A percentile compares a stretch with the other conserved stretches of the same genome.
These are phyloP conservation scores for Leccinum pellstonianum DNA, from an alignment of 768 basidiomycete species.

Conservation along the genomic window DNA sequence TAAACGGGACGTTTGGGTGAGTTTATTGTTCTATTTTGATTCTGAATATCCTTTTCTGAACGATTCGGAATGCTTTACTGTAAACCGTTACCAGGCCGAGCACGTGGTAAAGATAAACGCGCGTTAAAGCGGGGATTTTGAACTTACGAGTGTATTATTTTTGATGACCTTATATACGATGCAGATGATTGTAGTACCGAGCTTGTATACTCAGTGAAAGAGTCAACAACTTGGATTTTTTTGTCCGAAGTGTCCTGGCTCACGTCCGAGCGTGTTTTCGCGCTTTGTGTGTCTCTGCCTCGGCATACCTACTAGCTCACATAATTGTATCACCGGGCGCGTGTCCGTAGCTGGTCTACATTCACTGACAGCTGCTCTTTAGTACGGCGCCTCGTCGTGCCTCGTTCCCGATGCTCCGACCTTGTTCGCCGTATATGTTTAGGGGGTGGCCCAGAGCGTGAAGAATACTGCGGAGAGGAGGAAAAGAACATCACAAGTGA, in stretches of 20 bases:
- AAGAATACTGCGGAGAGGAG: too few relatives aligned
- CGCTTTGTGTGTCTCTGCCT: constrained; percentile 39
- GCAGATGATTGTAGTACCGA: neutral
- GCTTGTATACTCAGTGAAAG: neutral
- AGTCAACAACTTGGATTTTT: neutral
- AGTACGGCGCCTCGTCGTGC: too few relatives aligned
- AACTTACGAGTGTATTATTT: neutral
- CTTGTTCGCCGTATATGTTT: too few relatives aligned
- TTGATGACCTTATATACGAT: neutral
- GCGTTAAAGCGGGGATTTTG: neutral
- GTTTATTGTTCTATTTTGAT: constrained; percentile 1
- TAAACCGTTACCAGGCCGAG: neutral
- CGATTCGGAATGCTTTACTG: constrained; percentile 36
- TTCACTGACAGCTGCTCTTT: too few relatives aligned
- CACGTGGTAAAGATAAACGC: neutral
- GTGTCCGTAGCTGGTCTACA: too few relatives aligned
- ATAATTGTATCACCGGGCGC: too few relatives aligned
- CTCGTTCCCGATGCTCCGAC: too few relatives aligned
- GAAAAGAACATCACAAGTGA: too few relatives aligned
- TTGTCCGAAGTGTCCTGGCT: neutral
- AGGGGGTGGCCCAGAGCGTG: too few relatives aligned
- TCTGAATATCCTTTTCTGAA: neutral
- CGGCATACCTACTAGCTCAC: constrained; percentile 49
- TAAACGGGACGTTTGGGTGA: constrained; percentile 31
- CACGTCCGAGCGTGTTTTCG: neutral